phyloP scores from a whole-genome alignment of 306 rosid species.

The Carpinus viminea region DNA sequence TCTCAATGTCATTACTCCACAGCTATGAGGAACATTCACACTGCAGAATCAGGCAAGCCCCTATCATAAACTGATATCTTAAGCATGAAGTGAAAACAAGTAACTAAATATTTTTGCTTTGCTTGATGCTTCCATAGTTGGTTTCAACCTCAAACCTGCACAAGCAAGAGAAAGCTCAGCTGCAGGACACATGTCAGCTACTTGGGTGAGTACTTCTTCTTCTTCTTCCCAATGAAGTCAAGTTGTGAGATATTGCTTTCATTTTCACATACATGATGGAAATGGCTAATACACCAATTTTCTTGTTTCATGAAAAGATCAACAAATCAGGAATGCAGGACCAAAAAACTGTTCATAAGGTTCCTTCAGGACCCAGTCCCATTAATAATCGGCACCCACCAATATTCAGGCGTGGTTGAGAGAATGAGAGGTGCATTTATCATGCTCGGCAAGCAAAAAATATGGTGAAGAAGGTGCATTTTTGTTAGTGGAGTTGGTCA shows the following conservation, averaged over 20 bases:
- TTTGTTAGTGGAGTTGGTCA: background rate
- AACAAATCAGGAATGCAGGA: constrained; percentile 23
- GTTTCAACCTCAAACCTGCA: background rate
- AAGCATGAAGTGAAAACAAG: background rate
- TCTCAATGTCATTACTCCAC: constrained; percentile 12
- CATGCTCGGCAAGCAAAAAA: constrained; percentile 11
- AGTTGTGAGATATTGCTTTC: background rate
- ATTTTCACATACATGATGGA: background rate
- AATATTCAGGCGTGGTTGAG: constrained; percentile 10
- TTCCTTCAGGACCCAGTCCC: constrained; percentile 37
- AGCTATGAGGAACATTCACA: constrained; percentile 1
- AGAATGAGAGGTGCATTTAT: background rate
- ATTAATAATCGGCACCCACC: constrained; percentile 36
- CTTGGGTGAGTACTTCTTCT: constrained; percentile 22
- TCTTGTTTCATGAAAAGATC: constrained; percentile 18
- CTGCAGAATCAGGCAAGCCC: constrained; percentile 24
- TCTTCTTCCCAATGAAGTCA: too few species aligned
- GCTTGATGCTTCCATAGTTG: constrained; percentile 3
- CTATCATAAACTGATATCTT: background rate
- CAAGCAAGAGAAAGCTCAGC: constrained; percentile 22
- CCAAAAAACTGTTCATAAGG: background rate
- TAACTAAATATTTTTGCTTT: background rate
- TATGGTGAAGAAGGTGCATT: background rate
- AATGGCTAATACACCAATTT: constrained; percentile 3
- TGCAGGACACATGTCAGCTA: constrained; percentile 12